A percentile compares a stretch with the other conserved stretches of the same genome.
Conservation (phyloP, 768 basidiomycete species). For the Kwoniella sp. region DNA sequence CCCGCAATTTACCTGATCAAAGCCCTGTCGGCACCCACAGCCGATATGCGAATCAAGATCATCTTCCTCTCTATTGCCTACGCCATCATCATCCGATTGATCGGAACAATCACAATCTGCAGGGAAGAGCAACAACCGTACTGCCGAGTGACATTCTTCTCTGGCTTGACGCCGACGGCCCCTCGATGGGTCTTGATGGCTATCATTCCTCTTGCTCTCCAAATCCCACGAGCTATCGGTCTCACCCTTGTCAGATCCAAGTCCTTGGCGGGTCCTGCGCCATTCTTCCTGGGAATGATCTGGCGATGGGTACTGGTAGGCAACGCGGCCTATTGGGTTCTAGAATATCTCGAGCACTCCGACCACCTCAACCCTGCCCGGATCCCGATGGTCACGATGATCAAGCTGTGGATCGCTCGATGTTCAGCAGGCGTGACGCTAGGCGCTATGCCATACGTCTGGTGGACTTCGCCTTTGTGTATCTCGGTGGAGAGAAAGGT, state of each 20-base stretch:
- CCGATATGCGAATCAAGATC: constrained; percentile 72
- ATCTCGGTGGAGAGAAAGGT: constrained; percentile 62
- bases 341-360: constrained; percentile 71
- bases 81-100: constrained; percentile 70
- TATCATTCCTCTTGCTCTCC: constrained; percentile 63
- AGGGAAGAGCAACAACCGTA: constrained; percentile 91
- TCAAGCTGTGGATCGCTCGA: constrained; percentile 68
- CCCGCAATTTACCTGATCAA: constrained; percentile 66
- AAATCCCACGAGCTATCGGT: constrained; percentile 64
- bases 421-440: constrained; percentile 58
- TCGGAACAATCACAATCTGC: constrained; percentile 81
- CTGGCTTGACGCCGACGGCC: constrained; percentile 69
- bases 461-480: constrained; percentile 75
- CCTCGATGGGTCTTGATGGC: constrained; percentile 65
- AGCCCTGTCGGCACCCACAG: constrained; percentile 69
- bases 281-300: constrained; percentile 61
- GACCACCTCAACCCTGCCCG: constrained; percentile 43
- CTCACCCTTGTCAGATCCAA: constrained; percentile 67
- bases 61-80: constrained; percentile 70
- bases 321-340: constrained; percentile 71
- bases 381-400: constrained; percentile 59
- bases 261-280: constrained; percentile 74
- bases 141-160: constrained; percentile 87
- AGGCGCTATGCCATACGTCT: constrained; percentile 65
- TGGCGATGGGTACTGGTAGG: constrained; percentile 65